A percentile compares a stretch with the other conserved stretches of the same genome.
phyloP scores from a whole-genome alignment of 768 basidiomycete species.

The Xerocomus spinulosus region DNA sequence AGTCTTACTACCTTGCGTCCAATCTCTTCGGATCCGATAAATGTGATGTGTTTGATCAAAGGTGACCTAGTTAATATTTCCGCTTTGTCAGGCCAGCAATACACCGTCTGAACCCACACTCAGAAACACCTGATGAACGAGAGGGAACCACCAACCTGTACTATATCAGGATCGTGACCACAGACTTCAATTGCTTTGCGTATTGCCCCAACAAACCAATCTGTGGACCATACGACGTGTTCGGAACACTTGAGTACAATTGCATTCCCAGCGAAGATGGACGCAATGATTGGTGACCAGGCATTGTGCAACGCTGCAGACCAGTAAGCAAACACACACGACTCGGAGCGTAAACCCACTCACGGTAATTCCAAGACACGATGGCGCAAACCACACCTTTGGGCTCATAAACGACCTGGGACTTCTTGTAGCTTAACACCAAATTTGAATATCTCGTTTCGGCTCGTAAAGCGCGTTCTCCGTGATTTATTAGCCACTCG shows the following conservation, averaged over 20 bases:
- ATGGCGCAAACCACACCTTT: slow-evolving; percentile 89
- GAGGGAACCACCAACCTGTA: slow-evolving; percentile 54
- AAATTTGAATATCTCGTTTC: slow-evolving; percentile 65
- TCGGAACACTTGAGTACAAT: slow-evolving; percentile 91
- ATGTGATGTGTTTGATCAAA: slow-evolving; percentile 88
- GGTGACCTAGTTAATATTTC: slow-evolving; percentile 75
- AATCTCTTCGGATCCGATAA: slow-evolving; percentile 79
- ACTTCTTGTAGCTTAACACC: slow-evolving; percentile 71
- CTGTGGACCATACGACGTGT: slow-evolving; percentile 87
- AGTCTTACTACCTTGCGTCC: slow-evolving; percentile 57
- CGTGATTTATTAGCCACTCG: slow-evolving; percentile 86
- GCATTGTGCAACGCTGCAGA: slow-evolving; percentile 84
- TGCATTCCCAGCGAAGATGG: slow-evolving; percentile 86
- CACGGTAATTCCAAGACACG: slow-evolving; percentile 95
- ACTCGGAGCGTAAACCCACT: slow-evolving; percentile 16
- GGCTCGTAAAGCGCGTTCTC: slow-evolving; percentile 70
- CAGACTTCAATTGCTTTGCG: slow-evolving; percentile 71
- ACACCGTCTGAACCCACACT: slow-evolving; percentile 52
- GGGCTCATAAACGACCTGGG: slow-evolving; percentile 82
- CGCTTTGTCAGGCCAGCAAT: slow-evolving; percentile 86
- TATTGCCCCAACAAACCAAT: slow-evolving; percentile 78
- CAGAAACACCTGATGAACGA: not conserved
- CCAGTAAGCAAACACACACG: not conserved
- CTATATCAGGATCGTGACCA: slow-evolving; percentile 80
- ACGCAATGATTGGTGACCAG: slow-evolving; percentile 89